Evolutionary conservation across 2,329 filamentous ascomycete genomes (phyloP), one percentile per base, ranked within the genome.

Genomic region (Diaporthe citri): DNA sequence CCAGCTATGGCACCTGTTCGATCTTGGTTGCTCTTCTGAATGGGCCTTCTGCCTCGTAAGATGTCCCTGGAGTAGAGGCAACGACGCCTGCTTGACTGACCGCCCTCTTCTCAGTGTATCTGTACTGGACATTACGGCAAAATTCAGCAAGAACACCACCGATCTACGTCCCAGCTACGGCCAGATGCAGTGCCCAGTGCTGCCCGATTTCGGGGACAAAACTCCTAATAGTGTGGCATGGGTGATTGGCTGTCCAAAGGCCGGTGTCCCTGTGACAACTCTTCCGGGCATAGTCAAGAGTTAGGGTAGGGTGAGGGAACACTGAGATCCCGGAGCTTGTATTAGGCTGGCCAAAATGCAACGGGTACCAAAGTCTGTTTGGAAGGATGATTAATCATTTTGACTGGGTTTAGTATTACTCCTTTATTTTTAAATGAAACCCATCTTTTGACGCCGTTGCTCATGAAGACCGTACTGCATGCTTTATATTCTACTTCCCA

Each of bases 211-310:
- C 17, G 51, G 67, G 2, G 15, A 34, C n/a, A 43, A 10, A 22
- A 20, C 34, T 6, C 3, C 5, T 15, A 39, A 62, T 20, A 12
- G 56, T 2, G 70, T 52, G 9, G 43, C 34, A 1, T 72, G 70
- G 69, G 25, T 72, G n/a, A 60, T 72, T 28, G 70, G 43, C 17
- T 52, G 70, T 31, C 31, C 62, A 8, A 52, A 39, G 31, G 22
- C 15, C 3, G 46, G 46, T n/a, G 4, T 15, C 13, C 62, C 62
- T 25, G 28, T 51, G 28, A 51, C 62, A n/a, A 52, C 13, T 8
- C 62, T 67, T 15, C 43, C 46, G 34, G 10, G 43, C 22, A 34
- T 51, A 4, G 28, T n/a, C 28, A 12, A n/a, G 3, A n/a, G 13
- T 34, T 67, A 67, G 31, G 6, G 20, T 15, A 20, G 12, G 17